phyloP scores from a whole-genome alignment of 768 basidiomycete genomes.

The Pisolithus marmoratus region DNA sequence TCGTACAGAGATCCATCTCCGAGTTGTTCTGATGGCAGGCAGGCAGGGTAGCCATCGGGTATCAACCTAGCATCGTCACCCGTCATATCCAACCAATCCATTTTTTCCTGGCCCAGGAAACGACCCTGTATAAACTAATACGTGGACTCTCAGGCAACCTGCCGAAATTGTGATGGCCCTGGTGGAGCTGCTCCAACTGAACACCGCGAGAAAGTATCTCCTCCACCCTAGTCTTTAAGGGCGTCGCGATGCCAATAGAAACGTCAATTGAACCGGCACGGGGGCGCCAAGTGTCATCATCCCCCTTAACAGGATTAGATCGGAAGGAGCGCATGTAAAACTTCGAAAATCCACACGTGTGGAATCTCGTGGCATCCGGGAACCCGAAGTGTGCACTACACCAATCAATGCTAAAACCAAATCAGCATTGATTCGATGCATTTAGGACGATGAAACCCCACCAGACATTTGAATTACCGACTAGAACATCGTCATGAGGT shows the following conservation, averaged over 20 bases:
- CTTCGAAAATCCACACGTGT: conserved; percentile 6
- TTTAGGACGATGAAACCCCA: not conserved
- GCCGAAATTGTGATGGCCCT: too few species aligned
- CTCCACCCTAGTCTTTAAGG: too few species aligned
- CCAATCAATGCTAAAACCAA: conserved; percentile 6
- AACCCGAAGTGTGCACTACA: conserved; percentile 5
- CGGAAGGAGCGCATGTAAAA: conserved; percentile 9
- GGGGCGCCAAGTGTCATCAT: not conserved
- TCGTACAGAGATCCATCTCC: too few species aligned
- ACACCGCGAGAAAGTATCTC: too few species aligned
- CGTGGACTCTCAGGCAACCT: too few species aligned
- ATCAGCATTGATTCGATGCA: not conserved
- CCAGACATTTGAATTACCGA: not conserved
- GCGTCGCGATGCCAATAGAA: not conserved
- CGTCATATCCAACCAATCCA: too few species aligned
- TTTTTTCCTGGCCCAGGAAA: too few species aligned
- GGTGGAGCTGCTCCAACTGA: too few species aligned
- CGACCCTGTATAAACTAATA: too few species aligned
- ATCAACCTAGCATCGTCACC: too few species aligned
- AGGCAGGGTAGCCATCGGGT: too few species aligned
- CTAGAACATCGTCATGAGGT: not conserved
- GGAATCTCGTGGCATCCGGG: conserved; percentile 6
- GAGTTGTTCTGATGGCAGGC: too few species aligned
- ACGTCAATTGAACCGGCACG: not conserved
- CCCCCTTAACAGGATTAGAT: conserved; percentile 6